Percentiles rank a stretch among this genome's conserved stretches.
Evolutionary conservation across 225 moss, liverwort and hornwort genomes (phyloP).

Genomic region (Pseudoscleropodium purum): DNA sequence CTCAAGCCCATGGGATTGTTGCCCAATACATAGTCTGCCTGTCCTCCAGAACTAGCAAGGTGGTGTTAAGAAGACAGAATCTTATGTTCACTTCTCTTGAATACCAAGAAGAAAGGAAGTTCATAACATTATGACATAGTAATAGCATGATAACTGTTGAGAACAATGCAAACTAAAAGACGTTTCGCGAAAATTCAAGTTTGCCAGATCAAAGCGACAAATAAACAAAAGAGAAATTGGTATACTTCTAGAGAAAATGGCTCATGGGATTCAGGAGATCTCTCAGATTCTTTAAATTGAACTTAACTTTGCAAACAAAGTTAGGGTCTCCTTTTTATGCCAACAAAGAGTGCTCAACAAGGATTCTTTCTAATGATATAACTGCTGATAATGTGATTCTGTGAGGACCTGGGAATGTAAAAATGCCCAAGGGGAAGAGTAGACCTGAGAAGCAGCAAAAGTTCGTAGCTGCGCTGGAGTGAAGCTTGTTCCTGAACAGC

Average conservation of each 20-base stretch:
- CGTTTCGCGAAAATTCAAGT: neutral
- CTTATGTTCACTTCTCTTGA: neutral
- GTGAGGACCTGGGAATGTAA: neutral
- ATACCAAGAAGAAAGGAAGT: neutral
- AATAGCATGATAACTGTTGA: no score
- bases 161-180: neutral
- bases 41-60: neutral
- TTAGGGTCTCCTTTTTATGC: neutral
- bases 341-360: neutral
- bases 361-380: neutral
- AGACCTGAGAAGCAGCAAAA: slow-evolving; percentile 81
- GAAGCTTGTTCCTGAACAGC: slow-evolving; percentile 63
- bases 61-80: neutral
- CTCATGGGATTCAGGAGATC: no score
- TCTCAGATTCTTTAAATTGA: neutral
- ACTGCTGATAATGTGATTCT: neutral
- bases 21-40: slow-evolving; percentile 78
- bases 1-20: slow-evolving; percentile 60
- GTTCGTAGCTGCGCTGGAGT: slow-evolving; percentile 49
- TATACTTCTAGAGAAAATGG: neutral
- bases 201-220: neutral
- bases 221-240: neutral
- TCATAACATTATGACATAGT: neutral
- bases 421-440: neutral
- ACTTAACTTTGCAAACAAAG: neutral